Conservation (phyloP, 2,329 filamentous ascomycete species). For the Sporothrix humicola region DNA sequence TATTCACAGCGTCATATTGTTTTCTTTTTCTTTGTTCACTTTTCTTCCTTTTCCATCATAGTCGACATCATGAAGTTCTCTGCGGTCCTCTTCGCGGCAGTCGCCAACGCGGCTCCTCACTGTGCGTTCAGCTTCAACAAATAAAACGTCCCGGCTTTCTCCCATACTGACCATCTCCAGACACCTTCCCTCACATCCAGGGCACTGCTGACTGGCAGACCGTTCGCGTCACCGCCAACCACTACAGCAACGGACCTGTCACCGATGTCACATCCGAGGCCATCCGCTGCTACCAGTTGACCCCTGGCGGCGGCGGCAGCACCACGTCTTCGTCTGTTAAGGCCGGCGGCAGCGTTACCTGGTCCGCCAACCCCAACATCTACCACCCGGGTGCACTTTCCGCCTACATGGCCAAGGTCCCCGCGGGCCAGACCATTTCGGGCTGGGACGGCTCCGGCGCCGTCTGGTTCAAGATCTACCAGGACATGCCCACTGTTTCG, state of each 20-base stretch:
- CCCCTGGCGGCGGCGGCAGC: slow-evolving; percentile 39
- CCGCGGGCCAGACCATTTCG: slow-evolving; percentile 44
- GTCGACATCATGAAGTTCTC: slow-evolving; percentile 33
- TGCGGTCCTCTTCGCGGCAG: slow-evolving; percentile 32
- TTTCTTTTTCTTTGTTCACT: background rate
- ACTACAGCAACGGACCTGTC: slow-evolving; percentile 45
- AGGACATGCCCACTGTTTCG: slow-evolving; percentile 42
- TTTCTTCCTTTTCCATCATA: background rate
- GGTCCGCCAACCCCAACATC: slow-evolving; percentile 48
- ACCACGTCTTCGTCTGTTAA: slow-evolving; percentile 44
- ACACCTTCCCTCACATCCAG: slow-evolving; percentile 38
- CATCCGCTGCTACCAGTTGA: slow-evolving; percentile 44
- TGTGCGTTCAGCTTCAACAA: slow-evolving; percentile 29
- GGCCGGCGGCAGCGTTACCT: slow-evolving; percentile 49
- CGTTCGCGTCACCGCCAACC: slow-evolving; percentile 47
- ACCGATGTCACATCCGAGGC: slow-evolving; percentile 41
- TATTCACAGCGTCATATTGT: background rate
- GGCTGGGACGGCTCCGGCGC: slow-evolving; percentile 45
- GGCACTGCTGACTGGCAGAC: slow-evolving; percentile 42
- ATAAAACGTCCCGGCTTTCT: no score
- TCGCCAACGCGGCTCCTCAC: slow-evolving; percentile 35
- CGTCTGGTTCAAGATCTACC: slow-evolving; percentile 50
- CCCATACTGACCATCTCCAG: slow-evolving; percentile 25
- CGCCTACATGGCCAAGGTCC: slow-evolving; percentile 48
- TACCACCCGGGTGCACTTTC: slow-evolving; percentile 49